Conservation (phyloP, 768 basidiomycete species). For the Termitomyces bulborhizus region DNA sequence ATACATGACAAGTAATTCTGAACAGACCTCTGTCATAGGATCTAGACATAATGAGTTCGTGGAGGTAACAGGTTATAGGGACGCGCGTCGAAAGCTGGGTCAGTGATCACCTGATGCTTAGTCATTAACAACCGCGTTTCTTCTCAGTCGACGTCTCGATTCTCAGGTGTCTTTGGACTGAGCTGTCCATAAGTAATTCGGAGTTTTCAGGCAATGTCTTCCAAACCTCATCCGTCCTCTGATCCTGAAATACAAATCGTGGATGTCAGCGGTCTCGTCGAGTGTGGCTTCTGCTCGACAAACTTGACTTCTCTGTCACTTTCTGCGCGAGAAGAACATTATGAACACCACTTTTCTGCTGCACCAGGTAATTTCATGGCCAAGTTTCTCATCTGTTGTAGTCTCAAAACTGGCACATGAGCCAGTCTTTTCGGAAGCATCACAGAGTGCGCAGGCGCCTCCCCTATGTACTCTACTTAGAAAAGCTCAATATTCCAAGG, state of each 20-base stretch:
- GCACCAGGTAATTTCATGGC: not conserved
- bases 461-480: not conserved
- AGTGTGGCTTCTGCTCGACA: slow-evolving; percentile 47
- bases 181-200: not conserved
- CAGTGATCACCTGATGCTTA: slow-evolving; percentile 1
- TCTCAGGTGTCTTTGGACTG: not conserved
- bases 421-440: not conserved
- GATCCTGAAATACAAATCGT: slow-evolving; percentile 8
- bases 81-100: slow-evolving; percentile 41
- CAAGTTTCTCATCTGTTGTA: not conserved
- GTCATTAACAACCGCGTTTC: slow-evolving; percentile 6
- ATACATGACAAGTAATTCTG: not conserved
- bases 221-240: not conserved
- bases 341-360: slow-evolving; percentile 39
- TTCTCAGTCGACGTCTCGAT: no score
- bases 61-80: slow-evolving; percentile 9
- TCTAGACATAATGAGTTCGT: slow-evolving; percentile 64
- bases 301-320: slow-evolving; percentile 33
- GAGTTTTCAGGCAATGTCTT: not conserved
- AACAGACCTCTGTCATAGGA: slow-evolving; percentile 91
- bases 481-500: not conserved
- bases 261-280: slow-evolving; percentile 7
- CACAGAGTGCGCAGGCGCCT: not conserved
- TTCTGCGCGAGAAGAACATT: slow-evolving; percentile 45
- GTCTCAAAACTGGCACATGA: not conserved